Base-by-base conservation (phyloP, 208 protist species). In the Crithidia expoeki region DNA sequence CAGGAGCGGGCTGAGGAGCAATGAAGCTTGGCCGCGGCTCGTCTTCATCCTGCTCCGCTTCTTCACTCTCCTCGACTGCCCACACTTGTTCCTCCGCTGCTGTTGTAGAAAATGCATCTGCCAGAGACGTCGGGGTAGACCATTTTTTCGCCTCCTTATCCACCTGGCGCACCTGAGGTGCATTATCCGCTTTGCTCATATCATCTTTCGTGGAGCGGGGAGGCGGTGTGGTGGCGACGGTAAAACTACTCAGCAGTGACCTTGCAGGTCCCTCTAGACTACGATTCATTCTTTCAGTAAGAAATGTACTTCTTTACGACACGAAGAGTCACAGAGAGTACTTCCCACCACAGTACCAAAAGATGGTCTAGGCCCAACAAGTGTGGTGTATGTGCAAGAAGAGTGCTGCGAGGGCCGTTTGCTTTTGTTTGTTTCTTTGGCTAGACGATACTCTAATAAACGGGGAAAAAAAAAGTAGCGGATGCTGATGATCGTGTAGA, bases 211-310 rank as follows among this genome's bases (percentile, higher is more conserved):
- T 27, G 23, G 30, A n/a, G 34, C 65, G 46, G 9, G 47, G 60
- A 7, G 56, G 52, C 19, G 62, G 23, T 33, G 70, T 64, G 58
- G 72, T 65, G 47, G 72, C 72, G 4, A 71, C 63, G 38, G 72
- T 62, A 42, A 77, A 72, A 28, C 64, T 72, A 9, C 47, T 52
- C 50, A 77, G 72, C 28, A 77, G 47, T 19, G 60, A 62, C 64
- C 72, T 47, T 25, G 58, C 63, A 34, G 65, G 65, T 47, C 59
- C 57, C 27, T 62, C 51, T 30, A 34, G 14, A n/a, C 57, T 72
- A n/a, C 38, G 68, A 10, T 40, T 17, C 63, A 77, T 71, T 17
- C 16, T 14, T 11, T 34, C 57, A 16, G 40, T 19, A 58, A 30
- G 34, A 55, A 0, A 33, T 7, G 32, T 32, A 16, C 50, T 21